phyloP scores from a whole-genome alignment of 2,329 filamentous ascomycete species.

The Kalaharituber pfeilii region DNA sequence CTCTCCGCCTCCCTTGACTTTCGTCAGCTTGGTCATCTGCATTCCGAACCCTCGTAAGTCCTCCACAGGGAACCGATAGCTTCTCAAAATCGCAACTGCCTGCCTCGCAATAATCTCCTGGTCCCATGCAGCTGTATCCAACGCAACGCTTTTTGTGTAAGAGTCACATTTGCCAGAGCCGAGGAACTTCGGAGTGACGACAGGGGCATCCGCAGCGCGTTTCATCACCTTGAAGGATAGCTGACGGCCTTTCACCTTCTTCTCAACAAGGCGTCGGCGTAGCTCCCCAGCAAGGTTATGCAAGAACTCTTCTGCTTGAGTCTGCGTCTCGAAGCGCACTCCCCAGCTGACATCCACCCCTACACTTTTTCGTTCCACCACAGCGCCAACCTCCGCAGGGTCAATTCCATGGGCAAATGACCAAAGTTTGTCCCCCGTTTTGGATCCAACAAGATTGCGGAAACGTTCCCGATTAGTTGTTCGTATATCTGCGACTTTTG shows the following conservation, averaged over 20 bases:
- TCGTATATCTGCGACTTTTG: conserved; percentile 66
- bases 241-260: conserved; percentile 71
- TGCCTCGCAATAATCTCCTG: conserved; percentile 58
- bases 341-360: conserved; percentile 98
- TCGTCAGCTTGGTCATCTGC: conserved; percentile 83
- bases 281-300: conserved; percentile 70
- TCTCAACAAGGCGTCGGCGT: conserved; percentile 59
- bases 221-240: conserved; percentile 93
- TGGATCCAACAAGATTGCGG: conserved; percentile 58
- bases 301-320: conserved; percentile 88
- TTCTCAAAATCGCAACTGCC: conserved; percentile 64
- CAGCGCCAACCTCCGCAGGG: conserved; percentile 41
- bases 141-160: conserved; percentile 69
- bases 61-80: conserved; percentile 69
- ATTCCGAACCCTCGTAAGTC: conserved; percentile 85
- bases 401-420: conserved; percentile 86
- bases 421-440: conserved; percentile 79
- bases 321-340: conserved; percentile 77
- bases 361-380: conserved; percentile 85
- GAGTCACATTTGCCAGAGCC: conserved; percentile 91
- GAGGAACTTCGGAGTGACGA: conserved; percentile 83
- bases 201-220: conserved; percentile 63
- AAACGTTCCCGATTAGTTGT: conserved; percentile 52
- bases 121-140: conserved; percentile 71
- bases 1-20: conserved; percentile 27